phyloP scores from a whole-genome alignment of 2,329 filamentous ascomycete species.

The Paracoccidioides brasiliensis region DNA sequence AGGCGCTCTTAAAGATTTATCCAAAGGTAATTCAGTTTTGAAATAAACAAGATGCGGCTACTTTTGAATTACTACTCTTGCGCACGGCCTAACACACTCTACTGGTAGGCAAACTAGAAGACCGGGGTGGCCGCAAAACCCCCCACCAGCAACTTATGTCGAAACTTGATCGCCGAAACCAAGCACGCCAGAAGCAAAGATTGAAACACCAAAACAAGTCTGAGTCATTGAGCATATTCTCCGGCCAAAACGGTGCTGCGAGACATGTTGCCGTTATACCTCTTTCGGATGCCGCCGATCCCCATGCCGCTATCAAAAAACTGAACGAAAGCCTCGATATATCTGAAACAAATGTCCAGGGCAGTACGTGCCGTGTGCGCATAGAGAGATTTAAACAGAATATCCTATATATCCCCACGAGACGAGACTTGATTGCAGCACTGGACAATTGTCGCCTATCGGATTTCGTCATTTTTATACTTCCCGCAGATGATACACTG shows the following conservation, averaged over 20 bases:
- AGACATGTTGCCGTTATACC: constrained; percentile 81
- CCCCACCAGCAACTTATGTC: constrained; percentile 95
- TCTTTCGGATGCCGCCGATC: constrained; percentile 60
- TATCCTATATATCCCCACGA: constrained; percentile 67
- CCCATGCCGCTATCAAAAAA: constrained; percentile 50
- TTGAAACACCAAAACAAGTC: constrained; percentile 73
- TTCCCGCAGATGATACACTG: constrained; percentile 72
- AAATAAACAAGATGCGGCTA: background rate
- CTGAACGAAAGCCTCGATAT: constrained; percentile 73
- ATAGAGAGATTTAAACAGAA: constrained; percentile 93
- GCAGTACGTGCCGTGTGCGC: constrained; percentile 49
- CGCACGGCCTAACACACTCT: constrained; percentile 8
- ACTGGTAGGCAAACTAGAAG: constrained; percentile 62
- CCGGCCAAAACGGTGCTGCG: constrained; percentile 74
- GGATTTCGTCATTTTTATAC: constrained; percentile 78
- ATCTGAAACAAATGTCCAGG: constrained; percentile 48
- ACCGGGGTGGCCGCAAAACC: constrained; percentile 67
- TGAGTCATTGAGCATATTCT: constrained; percentile 66
- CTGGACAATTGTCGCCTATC: constrained; percentile 78
- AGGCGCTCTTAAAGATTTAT: constrained; percentile 66
- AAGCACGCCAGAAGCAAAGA: constrained; percentile 78
- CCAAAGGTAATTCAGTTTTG: constrained; percentile 51
- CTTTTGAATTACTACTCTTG: background rate
- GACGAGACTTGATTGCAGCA: constrained; percentile 60
- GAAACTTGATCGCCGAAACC: constrained; percentile 88